A percentile compares a stretch with the other conserved stretches of the same genome.
phyloP scores from a whole-genome alignment of 257 asterid species.

The Forsythia suspensa region DNA sequence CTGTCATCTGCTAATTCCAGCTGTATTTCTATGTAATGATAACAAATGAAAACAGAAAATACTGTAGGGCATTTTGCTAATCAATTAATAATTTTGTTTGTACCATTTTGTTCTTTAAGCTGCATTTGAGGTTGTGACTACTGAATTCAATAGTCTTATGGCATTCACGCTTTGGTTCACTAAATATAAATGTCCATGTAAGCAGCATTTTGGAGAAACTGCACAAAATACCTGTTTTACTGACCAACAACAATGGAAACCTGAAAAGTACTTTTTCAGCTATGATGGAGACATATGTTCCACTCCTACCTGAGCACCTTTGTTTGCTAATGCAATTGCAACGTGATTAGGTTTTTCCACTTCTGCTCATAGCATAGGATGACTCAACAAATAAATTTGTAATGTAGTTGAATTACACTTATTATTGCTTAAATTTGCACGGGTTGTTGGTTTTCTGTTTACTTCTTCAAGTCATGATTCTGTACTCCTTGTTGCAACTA shows the following conservation, averaged over 20 bases:
- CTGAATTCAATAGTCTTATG: conserved; percentile 6
- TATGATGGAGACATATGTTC: background rate
- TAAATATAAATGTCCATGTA: background rate
- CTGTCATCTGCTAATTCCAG: background rate
- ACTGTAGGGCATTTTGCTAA: background rate
- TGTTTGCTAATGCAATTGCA: background rate
- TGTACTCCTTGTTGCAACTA: conserved; percentile 11
- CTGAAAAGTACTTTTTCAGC: background rate
- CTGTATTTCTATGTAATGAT: background rate
- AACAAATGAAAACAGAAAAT: background rate
- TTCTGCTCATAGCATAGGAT: background rate
- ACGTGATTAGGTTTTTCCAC: background rate
- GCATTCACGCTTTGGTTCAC: conserved; percentile 6
- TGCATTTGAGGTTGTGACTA: conserved; percentile 7
- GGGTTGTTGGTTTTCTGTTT: background rate
- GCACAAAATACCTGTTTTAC: conserved; percentile 8
- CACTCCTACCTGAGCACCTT: conserved; percentile 8
- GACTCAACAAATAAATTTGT: background rate
- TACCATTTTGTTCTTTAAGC: background rate
- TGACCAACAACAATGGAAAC: background rate
- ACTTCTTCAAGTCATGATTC: conserved; percentile 11
- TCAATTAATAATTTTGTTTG: background rate
- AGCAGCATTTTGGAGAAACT: conserved; percentile 8
- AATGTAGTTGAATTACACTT: conserved; percentile 3
- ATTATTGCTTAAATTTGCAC: conserved; percentile 3